Percentiles rank a stretch among this genome's conserved stretches.
Conservation (phyloP, 768 basidiomycete species). For the Russula abietina region DNA sequence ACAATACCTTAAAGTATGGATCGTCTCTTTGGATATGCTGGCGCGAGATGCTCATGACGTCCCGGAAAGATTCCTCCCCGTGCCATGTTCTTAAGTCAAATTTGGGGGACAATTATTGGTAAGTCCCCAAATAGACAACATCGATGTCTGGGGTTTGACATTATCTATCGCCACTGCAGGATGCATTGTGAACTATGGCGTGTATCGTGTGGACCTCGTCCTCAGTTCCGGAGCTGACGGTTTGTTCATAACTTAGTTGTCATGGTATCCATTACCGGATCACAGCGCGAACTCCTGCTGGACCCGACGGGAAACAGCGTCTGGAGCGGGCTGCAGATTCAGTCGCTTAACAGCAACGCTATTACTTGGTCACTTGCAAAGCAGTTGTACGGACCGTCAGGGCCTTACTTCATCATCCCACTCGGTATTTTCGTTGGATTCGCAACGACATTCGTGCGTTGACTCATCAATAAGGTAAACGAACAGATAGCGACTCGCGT, state of each 20-base stretch:
- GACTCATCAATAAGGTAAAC: no score
- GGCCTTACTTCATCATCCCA: conserved; percentile 53
- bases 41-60: not conserved
- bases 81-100: conserved; percentile 56
- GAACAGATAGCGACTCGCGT: no score
- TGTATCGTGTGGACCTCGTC: not conserved
- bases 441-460: no score
- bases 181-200: conserved; percentile 36
- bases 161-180: conserved; percentile 11
- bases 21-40: not conserved
- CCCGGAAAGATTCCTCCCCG: conserved; percentile 57
- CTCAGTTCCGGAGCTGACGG: conserved; percentile 26
- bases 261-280: conserved; percentile 48
- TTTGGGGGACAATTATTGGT: conserved; percentile 59
- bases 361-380: conserved; percentile 62
- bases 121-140: not conserved
- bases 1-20: conserved; percentile 35
- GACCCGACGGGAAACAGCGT: conserved; percentile 51
- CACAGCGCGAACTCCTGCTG: conserved; percentile 50
- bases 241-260: conserved; percentile 37
- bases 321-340: conserved; percentile 40
- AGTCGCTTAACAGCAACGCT: conserved; percentile 51
- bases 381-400: conserved; percentile 46
- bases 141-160: not conserved
- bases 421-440: no score